Evolutionary conservation across 176 grass and related monocot species (phyloP).

Genomic region (Pontederia paniculata): DNA sequence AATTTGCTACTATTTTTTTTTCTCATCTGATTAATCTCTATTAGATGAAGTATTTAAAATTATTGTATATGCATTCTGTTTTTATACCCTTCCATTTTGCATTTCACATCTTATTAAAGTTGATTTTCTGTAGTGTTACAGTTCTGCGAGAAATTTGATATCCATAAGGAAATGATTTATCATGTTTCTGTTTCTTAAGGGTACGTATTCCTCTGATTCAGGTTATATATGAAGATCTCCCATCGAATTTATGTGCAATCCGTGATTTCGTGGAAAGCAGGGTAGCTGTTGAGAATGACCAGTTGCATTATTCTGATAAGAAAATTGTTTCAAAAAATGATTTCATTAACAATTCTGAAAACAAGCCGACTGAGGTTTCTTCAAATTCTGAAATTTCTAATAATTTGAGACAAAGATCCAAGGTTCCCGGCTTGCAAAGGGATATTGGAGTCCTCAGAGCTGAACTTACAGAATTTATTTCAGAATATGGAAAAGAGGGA

Average conservation of each 20-base stretch:
- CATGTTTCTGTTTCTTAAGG: not conserved
- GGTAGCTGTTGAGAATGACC: constrained; percentile 25
- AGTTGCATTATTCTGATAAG: constrained; percentile 5
- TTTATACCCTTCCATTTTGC: no score
- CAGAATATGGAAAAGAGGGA: constrained; percentile 54
- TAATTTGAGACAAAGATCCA: constrained; percentile 42
- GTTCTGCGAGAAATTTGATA: no score
- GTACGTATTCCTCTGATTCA: constrained; percentile 19
- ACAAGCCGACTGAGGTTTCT: constrained; percentile 26
- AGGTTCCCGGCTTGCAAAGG: constrained; percentile 70
- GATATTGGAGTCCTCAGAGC: constrained; percentile 69
- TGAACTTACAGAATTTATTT: constrained; percentile 62
- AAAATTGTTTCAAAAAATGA: constrained; percentile 17
- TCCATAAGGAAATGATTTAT: not conserved
- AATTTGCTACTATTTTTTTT: no score
- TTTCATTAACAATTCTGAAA: constrained; percentile 14
- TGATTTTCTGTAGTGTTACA: no score
- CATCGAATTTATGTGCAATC: constrained; percentile 93
- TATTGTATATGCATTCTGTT: no score
- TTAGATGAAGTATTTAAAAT: no score
- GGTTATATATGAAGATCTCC: constrained; percentile 97
- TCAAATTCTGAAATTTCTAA: constrained; percentile 24
- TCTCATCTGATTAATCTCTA: no score
- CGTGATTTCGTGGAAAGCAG: constrained; percentile 75
- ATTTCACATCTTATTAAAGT: no score